phyloP scores from a whole-genome alignment of 305 asterid species.

The Ajuga reptans region DNA sequence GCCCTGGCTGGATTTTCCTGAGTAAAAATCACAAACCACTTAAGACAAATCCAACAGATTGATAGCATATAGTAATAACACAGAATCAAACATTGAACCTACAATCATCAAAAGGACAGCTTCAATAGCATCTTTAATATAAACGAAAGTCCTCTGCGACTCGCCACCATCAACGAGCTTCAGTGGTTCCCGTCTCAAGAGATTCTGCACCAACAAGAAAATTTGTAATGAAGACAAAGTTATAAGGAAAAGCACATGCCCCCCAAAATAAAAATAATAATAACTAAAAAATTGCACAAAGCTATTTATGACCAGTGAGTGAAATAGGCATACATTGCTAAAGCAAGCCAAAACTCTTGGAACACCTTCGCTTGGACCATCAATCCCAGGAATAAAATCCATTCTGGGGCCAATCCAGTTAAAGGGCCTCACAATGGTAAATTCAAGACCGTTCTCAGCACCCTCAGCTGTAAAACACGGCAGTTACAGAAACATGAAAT shows the following conservation, averaged over 20 bases:
- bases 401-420: constrained; percentile 86
- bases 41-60: constrained; percentile 1
- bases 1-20: constrained; percentile 75
- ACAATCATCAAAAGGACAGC: constrained; percentile 75
- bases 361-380: constrained; percentile 80
- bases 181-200: constrained; percentile 61
- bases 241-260: too few species aligned
- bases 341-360: constrained; percentile 76
- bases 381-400: constrained; percentile 77
- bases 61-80: not conserved
- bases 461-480: constrained; percentile 58
- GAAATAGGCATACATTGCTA: constrained; percentile 47
- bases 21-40: constrained; percentile 2
- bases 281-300: not conserved
- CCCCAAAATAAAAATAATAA: not conserved
- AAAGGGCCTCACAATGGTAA: constrained; percentile 74
- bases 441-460: constrained; percentile 70
- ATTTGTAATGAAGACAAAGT: not conserved
- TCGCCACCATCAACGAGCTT: constrained; percentile 75
- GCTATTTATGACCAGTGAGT: not conserved
- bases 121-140: constrained; percentile 70
- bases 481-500: constrained; percentile 6
- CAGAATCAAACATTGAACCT: constrained; percentile 21
- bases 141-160: constrained; percentile 66
- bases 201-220: constrained; percentile 37